Percentiles rank a stretch among this genome's conserved stretches.
phyloP scores from a whole-genome alignment of 2,329 filamentous ascomycete genomes.

The Trichoderma sp. region DNA sequence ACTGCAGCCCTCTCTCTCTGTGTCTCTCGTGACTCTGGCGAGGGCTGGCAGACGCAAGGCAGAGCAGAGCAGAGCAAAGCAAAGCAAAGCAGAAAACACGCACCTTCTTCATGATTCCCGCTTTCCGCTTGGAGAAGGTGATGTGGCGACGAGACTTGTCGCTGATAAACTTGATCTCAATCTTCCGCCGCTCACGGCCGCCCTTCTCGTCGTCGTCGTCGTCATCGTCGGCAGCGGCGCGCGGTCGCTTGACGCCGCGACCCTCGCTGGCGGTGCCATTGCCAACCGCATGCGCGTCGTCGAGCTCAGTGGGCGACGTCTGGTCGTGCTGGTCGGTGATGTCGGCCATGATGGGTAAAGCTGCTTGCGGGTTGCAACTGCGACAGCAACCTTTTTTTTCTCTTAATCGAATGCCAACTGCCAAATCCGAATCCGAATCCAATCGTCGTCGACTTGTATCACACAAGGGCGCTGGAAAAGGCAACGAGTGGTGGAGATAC shows the following conservation, averaged over 20 bases:
- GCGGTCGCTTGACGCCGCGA: constrained; percentile 87
- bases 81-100: constrained; percentile 40
- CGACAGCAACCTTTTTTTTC: constrained; percentile 15
- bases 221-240: constrained; percentile 85
- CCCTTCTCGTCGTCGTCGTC: constrained; percentile 98
- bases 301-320: constrained; percentile 72
- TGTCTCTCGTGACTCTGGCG: neutral
- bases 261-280: constrained; percentile 72
- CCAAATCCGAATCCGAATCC: constrained; percentile 30
- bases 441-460: constrained; percentile 31
- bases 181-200: constrained; percentile 97
- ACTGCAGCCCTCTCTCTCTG: neutral
- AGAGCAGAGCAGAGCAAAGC: neutral
- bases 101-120: constrained; percentile 99
- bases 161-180: constrained; percentile 99
- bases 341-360: constrained; percentile 64
- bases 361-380: constrained; percentile 25
- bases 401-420: constrained; percentile 6
- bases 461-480: constrained; percentile 46
- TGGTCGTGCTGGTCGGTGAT: constrained; percentile 78
- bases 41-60: neutral
- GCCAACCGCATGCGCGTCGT: constrained; percentile 70
- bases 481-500: constrained; percentile 63
- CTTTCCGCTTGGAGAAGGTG: constrained; percentile 99
- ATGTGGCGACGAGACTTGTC: constrained; percentile 99